Percentiles rank a stretch among this genome's conserved stretches.
phyloP scores from a whole-genome alignment of 176 grass and related monocot species.

The Oryza australiensis region DNA sequence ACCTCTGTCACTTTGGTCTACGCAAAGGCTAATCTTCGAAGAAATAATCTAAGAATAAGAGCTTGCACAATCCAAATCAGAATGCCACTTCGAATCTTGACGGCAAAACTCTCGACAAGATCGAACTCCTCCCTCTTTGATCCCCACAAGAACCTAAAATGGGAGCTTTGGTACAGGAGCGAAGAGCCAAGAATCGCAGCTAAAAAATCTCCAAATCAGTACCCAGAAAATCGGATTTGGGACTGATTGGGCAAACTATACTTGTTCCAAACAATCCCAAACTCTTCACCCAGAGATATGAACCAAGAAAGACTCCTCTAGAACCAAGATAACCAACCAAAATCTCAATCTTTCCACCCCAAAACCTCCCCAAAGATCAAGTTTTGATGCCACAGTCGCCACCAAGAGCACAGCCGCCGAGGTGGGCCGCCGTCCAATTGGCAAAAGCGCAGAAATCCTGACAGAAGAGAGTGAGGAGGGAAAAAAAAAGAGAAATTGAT shows the following conservation, averaged over 20 bases:
- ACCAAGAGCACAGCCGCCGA: slow-evolving; percentile 7
- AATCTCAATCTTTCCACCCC: slow-evolving; percentile 25
- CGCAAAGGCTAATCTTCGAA: background rate
- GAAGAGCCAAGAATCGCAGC: slow-evolving; percentile 8
- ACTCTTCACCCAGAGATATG: background rate
- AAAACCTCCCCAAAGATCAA: slow-evolving; percentile 47
- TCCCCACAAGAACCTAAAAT: background rate
- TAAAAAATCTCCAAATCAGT: slow-evolving; percentile 21
- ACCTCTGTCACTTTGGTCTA: background rate
- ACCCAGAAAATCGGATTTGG: background rate
- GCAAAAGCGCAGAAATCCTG: slow-evolving; percentile 23
- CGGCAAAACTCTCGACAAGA: background rate
- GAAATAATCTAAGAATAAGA: background rate
- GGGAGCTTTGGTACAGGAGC: background rate
- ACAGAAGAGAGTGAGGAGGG: slow-evolving; percentile 32
- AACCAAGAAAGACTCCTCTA: slow-evolving; percentile 17
- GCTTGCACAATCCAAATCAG: background rate
- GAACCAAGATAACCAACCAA: slow-evolving; percentile 26
- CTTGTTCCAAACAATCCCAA: background rate
- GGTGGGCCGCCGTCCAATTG: slow-evolving; percentile 38
- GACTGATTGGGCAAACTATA: background rate
- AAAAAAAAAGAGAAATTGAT: background rate
- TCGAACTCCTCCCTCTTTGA: background rate
- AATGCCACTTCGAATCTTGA: slow-evolving; percentile 39
- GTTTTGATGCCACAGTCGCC: slow-evolving; percentile 28